phyloP scores from a whole-genome alignment of 1,139 yeast genomes.

The Blastobotrys capitulatus region DNA sequence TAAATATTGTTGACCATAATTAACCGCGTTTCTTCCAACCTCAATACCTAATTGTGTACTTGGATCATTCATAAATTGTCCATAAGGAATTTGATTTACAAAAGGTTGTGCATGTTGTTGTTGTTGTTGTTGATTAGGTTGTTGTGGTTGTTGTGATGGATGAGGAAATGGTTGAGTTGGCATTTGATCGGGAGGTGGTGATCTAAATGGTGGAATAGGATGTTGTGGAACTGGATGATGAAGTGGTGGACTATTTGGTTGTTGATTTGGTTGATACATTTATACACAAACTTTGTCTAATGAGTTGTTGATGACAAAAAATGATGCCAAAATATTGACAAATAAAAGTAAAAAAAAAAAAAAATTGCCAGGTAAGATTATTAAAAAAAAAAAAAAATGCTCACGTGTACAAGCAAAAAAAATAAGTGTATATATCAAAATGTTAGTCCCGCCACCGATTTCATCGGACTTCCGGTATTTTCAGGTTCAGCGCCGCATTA shows the following conservation, averaged over 20 bases:
- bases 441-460: too few relatives aligned
- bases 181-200: slow-evolving; percentile 32
- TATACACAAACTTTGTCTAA: neutral
- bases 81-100: slow-evolving; percentile 12
- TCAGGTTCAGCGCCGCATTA: neutral
- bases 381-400: too few relatives aligned
- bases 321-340: neutral
- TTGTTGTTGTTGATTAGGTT: neutral
- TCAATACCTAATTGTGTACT: slow-evolving; percentile 83
- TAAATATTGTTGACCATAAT: slow-evolving; percentile 61
- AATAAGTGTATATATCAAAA: too few relatives aligned
- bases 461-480: neutral
- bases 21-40: slow-evolving; percentile 80
- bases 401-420: too few relatives aligned
- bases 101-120: neutral
- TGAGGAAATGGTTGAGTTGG: slow-evolving; percentile 13
- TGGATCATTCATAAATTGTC: slow-evolving; percentile 61
- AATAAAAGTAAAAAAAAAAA: neutral
- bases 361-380: neutral
- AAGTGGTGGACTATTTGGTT: slow-evolving; percentile 40
- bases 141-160: slow-evolving; percentile 6
- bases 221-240: slow-evolving; percentile 46
- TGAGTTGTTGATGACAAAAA: neutral
- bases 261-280: slow-evolving; percentile 4
- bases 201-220: slow-evolving; percentile 37